phyloP scores from a whole-genome alignment of 495 filamentous ascomycete genomes.

The Patellaria atrata region DNA sequence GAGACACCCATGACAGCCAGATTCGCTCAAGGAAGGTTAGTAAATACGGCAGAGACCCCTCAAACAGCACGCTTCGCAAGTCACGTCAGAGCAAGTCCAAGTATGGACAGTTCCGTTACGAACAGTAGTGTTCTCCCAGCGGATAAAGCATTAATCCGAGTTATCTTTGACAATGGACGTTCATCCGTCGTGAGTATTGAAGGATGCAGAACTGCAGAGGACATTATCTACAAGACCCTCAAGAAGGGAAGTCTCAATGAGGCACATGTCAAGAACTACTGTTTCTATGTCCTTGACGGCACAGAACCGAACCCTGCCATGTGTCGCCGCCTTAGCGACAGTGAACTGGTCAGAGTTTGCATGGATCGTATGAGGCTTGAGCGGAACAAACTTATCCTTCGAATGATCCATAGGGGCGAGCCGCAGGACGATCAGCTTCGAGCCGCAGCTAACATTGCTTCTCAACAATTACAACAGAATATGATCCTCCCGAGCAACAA shows the following conservation, averaged over 20 bases:
- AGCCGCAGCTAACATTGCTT: conserved; percentile 66
- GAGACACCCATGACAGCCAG: conserved; percentile 3
- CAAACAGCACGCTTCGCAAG: conserved; percentile 28
- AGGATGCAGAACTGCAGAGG: conserved; percentile 77
- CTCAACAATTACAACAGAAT: conserved; percentile 67
- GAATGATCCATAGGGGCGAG: conserved; percentile 76
- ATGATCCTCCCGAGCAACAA: conserved; percentile 48
- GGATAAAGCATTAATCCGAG: conserved; percentile 69
- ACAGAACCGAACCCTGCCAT: conserved; percentile 63
- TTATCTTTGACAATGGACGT: conserved; percentile 74
- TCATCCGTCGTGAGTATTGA: conserved; percentile 80
- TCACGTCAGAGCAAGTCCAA: conserved; percentile 50
- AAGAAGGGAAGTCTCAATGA: conserved; percentile 53
- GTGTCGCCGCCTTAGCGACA: conserved; percentile 66
- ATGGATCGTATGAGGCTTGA: conserved; percentile 60
- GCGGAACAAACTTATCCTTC: conserved; percentile 74
- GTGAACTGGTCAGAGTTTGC: conserved; percentile 75
- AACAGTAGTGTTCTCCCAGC: conserved; percentile 50
- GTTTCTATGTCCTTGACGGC: conserved; percentile 49
- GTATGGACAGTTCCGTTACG: conserved; percentile 57
- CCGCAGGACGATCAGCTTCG: conserved; percentile 68
- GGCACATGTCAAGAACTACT: conserved; percentile 31
- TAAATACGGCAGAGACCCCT: conserved; percentile 24
- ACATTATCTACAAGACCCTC: conserved; percentile 72
- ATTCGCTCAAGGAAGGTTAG: conserved; percentile 1